Percentiles rank a stretch among this genome's conserved stretches.
These are phyloP conservation scores for Rhodocollybia butyracea DNA, from an alignment of 768 basidiomycete species.

Conservation along the genomic window DNA sequence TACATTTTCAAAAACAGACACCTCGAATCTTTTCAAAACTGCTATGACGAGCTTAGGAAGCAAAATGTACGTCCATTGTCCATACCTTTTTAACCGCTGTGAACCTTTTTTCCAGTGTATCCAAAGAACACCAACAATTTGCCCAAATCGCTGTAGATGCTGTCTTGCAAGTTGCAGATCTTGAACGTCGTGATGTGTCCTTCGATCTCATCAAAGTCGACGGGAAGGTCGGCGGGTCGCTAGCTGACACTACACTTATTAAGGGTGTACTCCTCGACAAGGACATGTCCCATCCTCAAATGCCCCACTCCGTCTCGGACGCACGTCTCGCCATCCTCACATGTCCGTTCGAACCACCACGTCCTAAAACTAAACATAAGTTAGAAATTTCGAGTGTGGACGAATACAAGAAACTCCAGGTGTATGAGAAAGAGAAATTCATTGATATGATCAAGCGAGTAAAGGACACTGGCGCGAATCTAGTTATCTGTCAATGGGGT, in stretches of 20 bases:
- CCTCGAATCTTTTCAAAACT: constrained; percentile 86
- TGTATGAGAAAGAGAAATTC: constrained; percentile 96
- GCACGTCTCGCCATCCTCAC: constrained; percentile 95
- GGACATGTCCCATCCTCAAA: constrained; percentile 99
- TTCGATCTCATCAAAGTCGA: constrained; percentile 99
- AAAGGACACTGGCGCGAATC: constrained; percentile 94
- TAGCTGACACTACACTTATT: constrained; percentile 93
- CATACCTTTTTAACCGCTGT: constrained; percentile 3
- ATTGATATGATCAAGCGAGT: constrained; percentile 95
- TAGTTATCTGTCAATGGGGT: constrained; percentile 99
- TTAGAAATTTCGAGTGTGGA: constrained; percentile 95
- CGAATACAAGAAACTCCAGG: constrained; percentile 91
- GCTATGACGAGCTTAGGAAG: constrained; percentile 96
- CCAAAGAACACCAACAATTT: constrained; percentile 93
- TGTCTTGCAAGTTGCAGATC: constrained; percentile 91
- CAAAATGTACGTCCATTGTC: constrained; percentile 76
- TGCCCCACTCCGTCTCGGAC: constrained; percentile 86
- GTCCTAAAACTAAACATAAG: constrained; percentile 99
- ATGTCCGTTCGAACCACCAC: constrained; percentile 97
- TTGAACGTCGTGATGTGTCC: constrained; percentile 90
- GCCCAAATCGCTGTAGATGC: constrained; percentile 98
- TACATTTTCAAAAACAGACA: constrained; percentile 78
- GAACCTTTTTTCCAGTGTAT: too few species aligned
- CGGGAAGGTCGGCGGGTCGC: constrained; percentile 96
- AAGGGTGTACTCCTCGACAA: constrained; percentile 99